Base-by-base conservation (phyloP, 192 early-diverging fungal species). In the Backusella sp. region DNA sequence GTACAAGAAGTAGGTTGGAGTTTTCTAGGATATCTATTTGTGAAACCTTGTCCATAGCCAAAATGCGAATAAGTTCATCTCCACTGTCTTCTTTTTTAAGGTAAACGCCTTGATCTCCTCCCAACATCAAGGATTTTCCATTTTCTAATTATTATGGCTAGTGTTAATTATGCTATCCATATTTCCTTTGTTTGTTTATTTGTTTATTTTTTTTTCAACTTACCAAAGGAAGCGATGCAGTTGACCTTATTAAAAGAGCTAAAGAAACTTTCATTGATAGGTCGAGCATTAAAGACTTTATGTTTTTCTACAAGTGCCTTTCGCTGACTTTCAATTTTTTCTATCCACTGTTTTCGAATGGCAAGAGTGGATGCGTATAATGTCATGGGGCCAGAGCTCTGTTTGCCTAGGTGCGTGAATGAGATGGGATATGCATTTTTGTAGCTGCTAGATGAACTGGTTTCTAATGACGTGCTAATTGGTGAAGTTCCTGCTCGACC, bases 11-110 rank as follows among this genome's bases (percentile, higher is more conserved):
- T 42, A 95, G 87, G 41, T 92, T 91, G 72, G 88, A 88, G 15
- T 91, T 86, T 79, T 92, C 91, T 53, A 98, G 75, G 39, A 95
- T 91, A 78, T 96, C 96, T 46, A 99, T 88, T 82, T 99, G 96
- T 41, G 83, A 87, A 36, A 97, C 91, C 77, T 90, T 91, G 67
- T 96, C 95, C 68, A 95, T 72, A 37, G 84, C 83, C 19, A 97
- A 77, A 37, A 91, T 83, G 62, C 87, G 86, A 76, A 79, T 77
- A 72, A 87, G 79, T 44, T 85, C 84, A 36, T 67, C 66, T 39
- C 79, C 85, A 66, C 62, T 74, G 53, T 84, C 79, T 71, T 84
- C 84, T 62, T 89, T 86, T 19, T 85, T 82, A 9, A 91, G 87
- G 70, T 91, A 98, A 19, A 98, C 84, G 7, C 97, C 97, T 49